phyloP scores from a whole-genome alignment of 352 stramenopile species.

The Phytophthora pseudosyringae region DNA sequence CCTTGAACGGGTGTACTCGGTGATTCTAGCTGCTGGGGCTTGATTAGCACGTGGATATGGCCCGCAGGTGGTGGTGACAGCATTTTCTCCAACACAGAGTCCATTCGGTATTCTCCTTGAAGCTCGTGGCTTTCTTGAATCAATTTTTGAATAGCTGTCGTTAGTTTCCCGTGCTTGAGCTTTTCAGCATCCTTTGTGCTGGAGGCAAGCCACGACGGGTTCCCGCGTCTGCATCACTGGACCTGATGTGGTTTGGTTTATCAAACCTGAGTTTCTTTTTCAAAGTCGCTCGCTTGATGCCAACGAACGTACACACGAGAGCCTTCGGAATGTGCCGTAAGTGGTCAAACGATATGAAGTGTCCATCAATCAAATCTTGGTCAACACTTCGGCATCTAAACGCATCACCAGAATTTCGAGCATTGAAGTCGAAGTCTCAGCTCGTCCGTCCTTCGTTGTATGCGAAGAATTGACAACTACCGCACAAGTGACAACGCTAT shows the following conservation, averaged over 20 bases:
- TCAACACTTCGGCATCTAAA: no score
- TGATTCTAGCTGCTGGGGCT: not conserved
- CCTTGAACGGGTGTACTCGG: not conserved
- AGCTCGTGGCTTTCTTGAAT: not conserved
- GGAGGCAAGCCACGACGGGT: not conserved
- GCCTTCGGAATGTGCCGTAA: no score
- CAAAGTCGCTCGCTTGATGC: no score
- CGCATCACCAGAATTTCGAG: no score
- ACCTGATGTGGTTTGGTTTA: no score
- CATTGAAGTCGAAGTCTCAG: no score
- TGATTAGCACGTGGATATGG: not conserved
- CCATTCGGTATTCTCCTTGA: not conserved
- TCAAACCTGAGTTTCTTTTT: no score
- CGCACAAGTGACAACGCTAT: slow-evolving; percentile 21
- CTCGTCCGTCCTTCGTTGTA: slow-evolving; percentile 5
- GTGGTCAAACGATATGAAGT: no score
- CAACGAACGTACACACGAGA: no score
- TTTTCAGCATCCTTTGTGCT: not conserved
- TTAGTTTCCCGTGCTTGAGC: not conserved
- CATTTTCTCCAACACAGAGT: not conserved
- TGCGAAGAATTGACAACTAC: not conserved
- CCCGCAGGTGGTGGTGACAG: not conserved
- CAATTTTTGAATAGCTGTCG: not conserved
- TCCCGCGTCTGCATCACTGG: not conserved
- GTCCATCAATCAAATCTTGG: no score